phyloP scores from a whole-genome alignment of 1,284 basidiomycete genomes.

The Tetrapyrgos nigripes region DNA sequence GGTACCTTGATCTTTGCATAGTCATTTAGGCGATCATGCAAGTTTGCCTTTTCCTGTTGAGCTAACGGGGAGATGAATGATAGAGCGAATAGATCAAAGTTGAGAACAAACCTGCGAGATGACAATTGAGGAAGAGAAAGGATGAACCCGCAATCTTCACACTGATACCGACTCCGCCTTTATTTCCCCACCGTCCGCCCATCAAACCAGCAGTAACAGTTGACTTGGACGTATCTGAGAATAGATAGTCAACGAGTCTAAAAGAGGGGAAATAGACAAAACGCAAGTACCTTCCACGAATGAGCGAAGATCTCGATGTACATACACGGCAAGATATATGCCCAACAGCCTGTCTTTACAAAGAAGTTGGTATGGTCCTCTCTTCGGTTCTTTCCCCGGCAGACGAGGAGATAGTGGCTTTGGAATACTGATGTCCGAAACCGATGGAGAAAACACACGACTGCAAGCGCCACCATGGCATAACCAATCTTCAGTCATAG shows the following conservation, averaged over 20 bases:
- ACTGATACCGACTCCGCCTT: constrained; percentile 86
- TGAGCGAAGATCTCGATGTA: constrained; percentile 68
- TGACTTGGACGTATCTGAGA: constrained; percentile 71
- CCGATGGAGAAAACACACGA: constrained; percentile 36
- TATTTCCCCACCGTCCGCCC: constrained; percentile 86
- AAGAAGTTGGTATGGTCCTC: constrained; percentile 80
- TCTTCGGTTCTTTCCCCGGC: constrained; percentile 47
- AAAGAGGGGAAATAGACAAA: background rate
- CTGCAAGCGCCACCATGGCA: constrained; percentile 50
- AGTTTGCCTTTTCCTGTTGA: constrained; percentile 67
- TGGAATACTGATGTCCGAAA: constrained; percentile 42
- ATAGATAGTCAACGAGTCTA: background rate
- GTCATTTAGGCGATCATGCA: constrained; percentile 73
- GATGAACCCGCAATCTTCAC: constrained; percentile 77
- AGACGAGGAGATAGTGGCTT: constrained; percentile 44
- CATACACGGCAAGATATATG: constrained; percentile 78
- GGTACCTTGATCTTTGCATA: constrained; percentile 76
- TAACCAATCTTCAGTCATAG: constrained; percentile 76
- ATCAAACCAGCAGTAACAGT: constrained; percentile 88
- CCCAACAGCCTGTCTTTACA: constrained; percentile 91
- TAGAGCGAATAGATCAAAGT: constrained; percentile 1
- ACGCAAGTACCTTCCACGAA: constrained; percentile 58
- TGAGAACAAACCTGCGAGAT: constrained; percentile 74
- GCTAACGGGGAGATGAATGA: constrained; percentile 49
- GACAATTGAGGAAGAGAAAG: constrained; percentile 86